Conservation (phyloP, 805 yeast species). For the Candida andamanensis region DNA sequence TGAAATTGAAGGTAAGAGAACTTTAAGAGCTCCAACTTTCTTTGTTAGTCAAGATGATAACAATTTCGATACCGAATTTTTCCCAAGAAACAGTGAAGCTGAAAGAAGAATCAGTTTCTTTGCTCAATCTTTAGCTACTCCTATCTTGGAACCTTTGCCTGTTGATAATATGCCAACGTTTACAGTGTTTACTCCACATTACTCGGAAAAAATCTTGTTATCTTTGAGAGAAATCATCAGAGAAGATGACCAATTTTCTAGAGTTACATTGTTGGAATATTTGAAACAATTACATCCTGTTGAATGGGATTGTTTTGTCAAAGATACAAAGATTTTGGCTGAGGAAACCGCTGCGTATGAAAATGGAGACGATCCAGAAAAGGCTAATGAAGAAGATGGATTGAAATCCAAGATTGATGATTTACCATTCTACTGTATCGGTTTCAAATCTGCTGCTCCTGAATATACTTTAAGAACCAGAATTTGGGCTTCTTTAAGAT, state of each 20-base stretch:
- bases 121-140: conserved; percentile 98
- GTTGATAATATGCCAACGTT: conserved; percentile 99
- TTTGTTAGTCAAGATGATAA: conserved; percentile 96
- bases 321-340: conserved; percentile 50
- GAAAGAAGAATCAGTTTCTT: conserved; percentile 99
- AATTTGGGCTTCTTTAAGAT: conserved; percentile 45
- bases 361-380: conserved; percentile 41
- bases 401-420: conserved; percentile 36
- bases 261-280: conserved; percentile 51
- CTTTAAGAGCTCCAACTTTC: conserved; percentile 98
- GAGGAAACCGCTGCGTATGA: conserved; percentile 52
- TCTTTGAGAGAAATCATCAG: conserved; percentile 74
- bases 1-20: conserved; percentile 96
- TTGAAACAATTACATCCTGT: conserved; percentile 51
- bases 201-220: conserved; percentile 73
- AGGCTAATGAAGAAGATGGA: conserved; percentile 27
- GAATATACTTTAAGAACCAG: conserved; percentile 44
- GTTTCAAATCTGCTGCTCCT: conserved; percentile 45
- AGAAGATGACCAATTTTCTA: conserved; percentile 60
- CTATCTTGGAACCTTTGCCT: conserved; percentile 97
- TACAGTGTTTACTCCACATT: conserved; percentile 87
- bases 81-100: conserved; percentile 96
- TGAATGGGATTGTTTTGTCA: conserved; percentile 55
- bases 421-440: conserved; percentile 43
- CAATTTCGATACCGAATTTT: conserved; percentile 91